These are phyloP conservation scores for Candida ipomoeae DNA, from an alignment of 805 yeast species.

Conservation along the genomic window DNA sequence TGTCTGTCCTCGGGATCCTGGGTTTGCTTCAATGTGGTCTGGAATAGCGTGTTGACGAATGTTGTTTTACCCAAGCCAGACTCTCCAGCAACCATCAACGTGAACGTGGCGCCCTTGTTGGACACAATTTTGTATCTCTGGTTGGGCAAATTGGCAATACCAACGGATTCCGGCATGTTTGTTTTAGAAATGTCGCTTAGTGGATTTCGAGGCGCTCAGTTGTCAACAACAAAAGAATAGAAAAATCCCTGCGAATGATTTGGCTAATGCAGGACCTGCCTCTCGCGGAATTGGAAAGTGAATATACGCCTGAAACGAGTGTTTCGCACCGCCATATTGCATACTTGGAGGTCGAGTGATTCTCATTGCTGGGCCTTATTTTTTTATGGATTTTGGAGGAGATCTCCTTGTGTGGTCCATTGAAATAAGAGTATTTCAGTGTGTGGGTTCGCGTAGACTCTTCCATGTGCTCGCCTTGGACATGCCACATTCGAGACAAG, in stretches of 20 bases:
- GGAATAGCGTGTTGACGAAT: constrained; percentile 80
- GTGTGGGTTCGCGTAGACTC: too few relatives aligned
- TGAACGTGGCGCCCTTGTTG: constrained; percentile 71
- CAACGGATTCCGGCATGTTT: constrained; percentile 54
- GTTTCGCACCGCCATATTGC: neutral
- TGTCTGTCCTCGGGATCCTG: constrained; percentile 52
- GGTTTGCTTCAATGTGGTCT: constrained; percentile 61
- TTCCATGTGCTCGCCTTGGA: too few relatives aligned
- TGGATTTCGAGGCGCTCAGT: neutral
- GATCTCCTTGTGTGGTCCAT: too few relatives aligned
- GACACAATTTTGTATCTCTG: constrained; percentile 75
- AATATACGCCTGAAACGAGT: neutral
- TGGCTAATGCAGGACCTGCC: constrained; percentile 5
- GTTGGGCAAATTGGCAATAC: constrained; percentile 69
- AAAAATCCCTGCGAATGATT: constrained; percentile 4
- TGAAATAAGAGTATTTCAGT: too few relatives aligned
- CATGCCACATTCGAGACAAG: too few relatives aligned
- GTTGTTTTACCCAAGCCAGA: constrained; percentile 93
- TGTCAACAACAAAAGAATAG: constrained; percentile 5
- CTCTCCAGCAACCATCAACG: constrained; percentile 86
- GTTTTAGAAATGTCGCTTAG: neutral
- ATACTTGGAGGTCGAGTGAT: neutral
- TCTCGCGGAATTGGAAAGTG: neutral
- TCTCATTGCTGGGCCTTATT: neutral
- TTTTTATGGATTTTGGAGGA: too few relatives aligned